These are phyloP conservation scores for Fusarium clavum DNA, from an alignment of 2,329 filamentous ascomycete genomes.

Conservation along the genomic window DNA sequence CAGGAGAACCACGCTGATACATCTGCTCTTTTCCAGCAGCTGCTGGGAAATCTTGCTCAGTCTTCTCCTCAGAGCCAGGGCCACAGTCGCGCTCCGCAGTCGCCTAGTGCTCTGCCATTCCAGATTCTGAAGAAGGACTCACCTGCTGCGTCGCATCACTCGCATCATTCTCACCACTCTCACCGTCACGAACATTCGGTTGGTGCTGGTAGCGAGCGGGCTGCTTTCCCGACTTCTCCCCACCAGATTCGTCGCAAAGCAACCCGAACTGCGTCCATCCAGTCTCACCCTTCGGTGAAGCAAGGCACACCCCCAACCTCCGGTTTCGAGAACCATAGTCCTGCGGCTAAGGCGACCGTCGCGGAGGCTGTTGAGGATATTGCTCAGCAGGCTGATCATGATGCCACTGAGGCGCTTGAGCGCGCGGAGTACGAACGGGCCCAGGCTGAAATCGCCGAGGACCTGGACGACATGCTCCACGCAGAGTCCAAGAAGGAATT, in stretches of 20 bases:
- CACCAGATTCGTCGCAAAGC: slow-evolving; percentile 56
- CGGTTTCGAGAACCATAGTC: slow-evolving; percentile 47
- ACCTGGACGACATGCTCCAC: slow-evolving; percentile 62
- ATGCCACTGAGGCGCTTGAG: slow-evolving; percentile 74
- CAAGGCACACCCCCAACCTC: slow-evolving; percentile 48
- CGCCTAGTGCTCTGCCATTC: slow-evolving; percentile 51
- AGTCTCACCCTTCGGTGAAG: slow-evolving; percentile 46
- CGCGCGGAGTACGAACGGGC: slow-evolving; percentile 63
- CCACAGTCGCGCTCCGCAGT: slow-evolving; percentile 48
- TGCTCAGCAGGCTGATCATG: slow-evolving; percentile 63
- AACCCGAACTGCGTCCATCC: slow-evolving; percentile 52
- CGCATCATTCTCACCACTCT: slow-evolving; percentile 53
- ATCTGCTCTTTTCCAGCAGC: slow-evolving; percentile 53
- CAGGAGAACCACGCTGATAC: slow-evolving; percentile 55
- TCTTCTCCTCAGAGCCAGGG: slow-evolving; percentile 58
- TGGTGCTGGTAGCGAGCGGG: slow-evolving; percentile 57
- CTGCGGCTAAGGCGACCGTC: slow-evolving; percentile 73
- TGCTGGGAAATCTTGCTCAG: slow-evolving; percentile 53
- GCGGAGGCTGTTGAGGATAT: slow-evolving; percentile 76
- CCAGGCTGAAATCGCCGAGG: slow-evolving; percentile 58
- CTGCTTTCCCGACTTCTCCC: slow-evolving; percentile 57
- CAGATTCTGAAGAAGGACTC: slow-evolving; percentile 66
- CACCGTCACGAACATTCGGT: slow-evolving; percentile 53
- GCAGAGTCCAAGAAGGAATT: slow-evolving; percentile 66
- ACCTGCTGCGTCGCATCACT: slow-evolving; percentile 53